Evolutionary conservation across 2,329 filamentous ascomycete species (phyloP), one percentile per base, ranked within the genome.

Genomic region (Penicillium sclerotiorum): DNA sequence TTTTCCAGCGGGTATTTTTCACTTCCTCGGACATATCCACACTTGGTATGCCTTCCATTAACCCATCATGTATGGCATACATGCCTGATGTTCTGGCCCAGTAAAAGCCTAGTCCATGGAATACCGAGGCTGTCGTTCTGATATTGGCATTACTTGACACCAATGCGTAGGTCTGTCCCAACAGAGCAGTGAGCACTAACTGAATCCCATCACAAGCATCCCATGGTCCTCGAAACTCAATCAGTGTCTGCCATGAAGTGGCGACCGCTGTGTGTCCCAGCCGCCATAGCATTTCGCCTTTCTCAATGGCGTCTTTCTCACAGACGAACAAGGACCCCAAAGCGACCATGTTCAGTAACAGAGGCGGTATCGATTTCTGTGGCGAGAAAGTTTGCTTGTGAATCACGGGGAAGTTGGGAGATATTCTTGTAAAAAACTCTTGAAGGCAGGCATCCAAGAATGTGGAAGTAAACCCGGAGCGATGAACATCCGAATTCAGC

Each of bases 201-300:
- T 56, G 53, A 7, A 60, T 45, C 2, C 57, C 57, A 17, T 58
- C 56, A 45, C 54, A 60, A 4, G 15, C 35, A 44, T 60, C 57
- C 30, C 40, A 49, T 11, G 56, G 52, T 6, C 56, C 58, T 23
- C 52, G 40, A 5, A 49, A 41, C 13, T 38, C 48, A 22, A 59
- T 52, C 15, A 61, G 25, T 0, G 56, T 50, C 17, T 55, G 49
- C 58, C 58, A 60, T 22, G 56, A 59, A 9, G 56, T 59, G 8
- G 59, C 55, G 11, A 59, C 57, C 5, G 59, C 52, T 1, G 56
- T 55, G 22, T 60, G 54, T 7, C 56, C 57, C 3, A 61, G 33
- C 18, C 57, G 43, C 59, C 57, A 60, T 13, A 61, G 50, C 22
- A 61, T 49, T 30, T 60, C 57, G 4, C 53, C 59, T 28, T 59